Base-by-base conservation (phyloP, 2,329 filamentous ascomycete species). In the Pestalotiopsis sp. region DNA sequence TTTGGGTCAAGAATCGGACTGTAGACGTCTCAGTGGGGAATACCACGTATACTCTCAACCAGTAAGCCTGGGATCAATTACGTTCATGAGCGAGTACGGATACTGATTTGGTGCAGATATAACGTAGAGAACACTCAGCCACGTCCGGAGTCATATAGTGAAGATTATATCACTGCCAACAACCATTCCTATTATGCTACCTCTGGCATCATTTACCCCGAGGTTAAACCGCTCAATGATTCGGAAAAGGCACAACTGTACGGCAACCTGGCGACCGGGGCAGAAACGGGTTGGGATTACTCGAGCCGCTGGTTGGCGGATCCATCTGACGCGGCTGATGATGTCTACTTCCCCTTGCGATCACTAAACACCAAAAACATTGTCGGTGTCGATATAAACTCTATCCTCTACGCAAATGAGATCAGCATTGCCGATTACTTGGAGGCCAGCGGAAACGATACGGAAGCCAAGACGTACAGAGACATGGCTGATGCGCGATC, bases 221-320 rank as follows among this genome's bases (percentile, higher is more conserved):
- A 85, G 64, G 82, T 76, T 0, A 75, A 78, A 12, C 72, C 82
- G 2, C 83, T 91, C 17, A 88, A 85, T 71, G 84, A 87, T 3
- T 80, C 83, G 0, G 78, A 90, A 71, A 84, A 84, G 70, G 85
- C 81, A 1, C 75, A 75, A 0, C 78, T 92, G 4, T 92, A 92
- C 73, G 81, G 85, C 36, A 88, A 92, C 73, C 82, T 92, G 2
- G 90, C 90, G 20, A 86, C 85, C 14, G 90, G 89, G 13, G 90
- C 90, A 23, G 90, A 92, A 77, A 88, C 86, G 4, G 90, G 90
- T 36, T 89, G 87, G 86, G 90, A 92, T 75, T 92, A 91, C 73
- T 82, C 79, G 9, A 79, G 85, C 0, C 86, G 90, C 64, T 92
- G 87, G 86, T 79, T 91, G 52, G 79, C 81, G 11, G 85, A 83